A percentile compares a stretch with the other conserved stretches of the same genome.
phyloP scores from a whole-genome alignment of 163 green algal genomes.

The Prototheca cutis region DNA sequence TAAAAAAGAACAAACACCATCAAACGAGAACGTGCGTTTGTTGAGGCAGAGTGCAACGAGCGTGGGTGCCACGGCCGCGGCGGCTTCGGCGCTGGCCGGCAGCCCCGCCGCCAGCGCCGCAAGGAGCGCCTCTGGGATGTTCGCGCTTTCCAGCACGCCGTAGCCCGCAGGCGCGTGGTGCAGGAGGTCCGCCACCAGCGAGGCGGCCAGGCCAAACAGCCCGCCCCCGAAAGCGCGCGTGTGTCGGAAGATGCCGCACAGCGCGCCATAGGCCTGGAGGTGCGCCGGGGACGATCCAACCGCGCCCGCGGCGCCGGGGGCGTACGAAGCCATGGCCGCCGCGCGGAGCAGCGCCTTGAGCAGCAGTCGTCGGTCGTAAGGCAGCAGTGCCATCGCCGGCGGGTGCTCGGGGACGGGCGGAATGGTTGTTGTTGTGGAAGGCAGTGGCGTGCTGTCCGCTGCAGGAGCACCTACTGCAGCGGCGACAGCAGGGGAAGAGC shows the following conservation, averaged over 20 bases:
- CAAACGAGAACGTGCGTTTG: too few relatives aligned
- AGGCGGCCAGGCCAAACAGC: conserved; percentile 75
- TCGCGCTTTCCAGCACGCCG: conserved; percentile 47
- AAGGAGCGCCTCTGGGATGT: conserved; percentile 69
- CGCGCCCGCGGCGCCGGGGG: conserved; percentile 20
- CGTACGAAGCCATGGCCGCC: conserved; percentile 64
- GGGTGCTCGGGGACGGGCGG: too few relatives aligned
- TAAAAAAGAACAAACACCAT: too few relatives aligned
- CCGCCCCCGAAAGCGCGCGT: conserved; percentile 65
- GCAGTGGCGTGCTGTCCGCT: too few relatives aligned
- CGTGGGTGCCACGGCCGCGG: conserved; percentile 64
- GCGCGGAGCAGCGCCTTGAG: conserved; percentile 78
- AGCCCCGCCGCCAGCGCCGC: conserved; percentile 47
- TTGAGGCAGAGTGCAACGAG: conserved; percentile 86
- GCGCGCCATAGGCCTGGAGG: background rate
- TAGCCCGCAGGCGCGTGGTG: conserved; percentile 86
- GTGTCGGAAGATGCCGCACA: background rate
- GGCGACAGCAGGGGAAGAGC: too few relatives aligned
- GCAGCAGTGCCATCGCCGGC: too few relatives aligned
- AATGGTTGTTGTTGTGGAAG: too few relatives aligned
- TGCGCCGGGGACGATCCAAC: conserved; percentile 14
- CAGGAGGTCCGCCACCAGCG: conserved; percentile 75
- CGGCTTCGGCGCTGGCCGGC: conserved; percentile 60
- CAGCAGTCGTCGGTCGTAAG: conserved; percentile 62
- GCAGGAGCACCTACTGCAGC: too few relatives aligned